Conservation (phyloP, 805 yeast species). For the Nakazawaea populi region DNA sequence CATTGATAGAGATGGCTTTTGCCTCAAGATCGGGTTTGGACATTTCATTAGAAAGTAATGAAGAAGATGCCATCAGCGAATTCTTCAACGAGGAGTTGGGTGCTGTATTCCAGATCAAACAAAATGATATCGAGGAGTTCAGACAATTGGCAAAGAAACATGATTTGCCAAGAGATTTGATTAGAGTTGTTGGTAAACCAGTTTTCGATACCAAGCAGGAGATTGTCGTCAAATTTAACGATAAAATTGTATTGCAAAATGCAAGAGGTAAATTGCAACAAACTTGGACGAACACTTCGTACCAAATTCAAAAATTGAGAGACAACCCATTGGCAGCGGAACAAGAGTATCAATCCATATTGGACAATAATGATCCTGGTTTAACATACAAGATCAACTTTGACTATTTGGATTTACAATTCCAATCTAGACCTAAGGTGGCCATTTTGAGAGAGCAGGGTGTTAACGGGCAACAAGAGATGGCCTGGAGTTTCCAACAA, state of each 20-base stretch:
- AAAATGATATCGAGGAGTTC: slow-evolving; percentile 49
- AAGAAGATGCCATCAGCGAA: slow-evolving; percentile 41
- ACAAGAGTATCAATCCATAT: slow-evolving; percentile 72
- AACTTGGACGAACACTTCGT: slow-evolving; percentile 83
- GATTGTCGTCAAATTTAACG: slow-evolving; percentile 42
- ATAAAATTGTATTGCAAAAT: slow-evolving; percentile 37
- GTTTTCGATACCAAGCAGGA: slow-evolving; percentile 47
- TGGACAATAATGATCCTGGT: slow-evolving; percentile 88
- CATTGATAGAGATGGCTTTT: slow-evolving; percentile 93
- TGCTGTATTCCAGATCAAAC: slow-evolving; percentile 83
- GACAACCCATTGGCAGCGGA: slow-evolving; percentile 90
- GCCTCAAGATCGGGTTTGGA: slow-evolving; percentile 87
- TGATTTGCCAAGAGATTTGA: slow-evolving; percentile 48
- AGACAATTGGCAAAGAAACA: slow-evolving; percentile 44
- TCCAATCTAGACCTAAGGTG: slow-evolving; percentile 67
- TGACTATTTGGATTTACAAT: slow-evolving; percentile 47
- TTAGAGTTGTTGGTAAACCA: slow-evolving; percentile 69
- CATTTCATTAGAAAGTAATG: slow-evolving; percentile 32
- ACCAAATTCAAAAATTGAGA: slow-evolving; percentile 83
- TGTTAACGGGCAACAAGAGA: slow-evolving; percentile 95
- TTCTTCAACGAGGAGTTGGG: slow-evolving; percentile 94
- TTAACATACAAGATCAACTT: slow-evolving; percentile 73
- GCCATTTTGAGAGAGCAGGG: slow-evolving; percentile 98
- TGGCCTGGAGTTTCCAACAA: slow-evolving; percentile 94
- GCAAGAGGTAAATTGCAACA: slow-evolving; percentile 72